Evolutionary conservation across 331 rosid genomes (phyloP).

Genomic region (Pyracantha coccinea): DNA sequence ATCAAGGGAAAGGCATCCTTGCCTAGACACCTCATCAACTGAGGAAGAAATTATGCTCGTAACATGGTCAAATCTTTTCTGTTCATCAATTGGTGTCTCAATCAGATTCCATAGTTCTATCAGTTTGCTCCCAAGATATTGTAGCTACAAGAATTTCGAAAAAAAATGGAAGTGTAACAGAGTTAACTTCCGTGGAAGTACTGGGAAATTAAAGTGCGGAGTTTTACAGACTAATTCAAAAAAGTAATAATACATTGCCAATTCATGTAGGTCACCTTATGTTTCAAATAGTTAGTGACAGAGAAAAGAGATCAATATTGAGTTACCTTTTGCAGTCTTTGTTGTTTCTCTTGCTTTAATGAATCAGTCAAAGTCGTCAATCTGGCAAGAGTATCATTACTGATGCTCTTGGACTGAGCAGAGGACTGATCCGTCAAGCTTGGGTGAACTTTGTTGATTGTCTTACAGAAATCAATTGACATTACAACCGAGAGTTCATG

Average conservation of each 20-base stretch:
- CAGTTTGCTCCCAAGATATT: constrained; percentile 48
- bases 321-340: constrained; percentile 72
- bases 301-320: background rate
- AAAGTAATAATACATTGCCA: background rate
- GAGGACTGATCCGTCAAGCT: constrained; percentile 49
- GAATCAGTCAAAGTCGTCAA: constrained; percentile 55
- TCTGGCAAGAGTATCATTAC: constrained; percentile 81
- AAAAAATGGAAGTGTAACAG: background rate
- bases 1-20: constrained; percentile 62
- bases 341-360: constrained; percentile 62
- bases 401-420: constrained; percentile 46
- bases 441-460: constrained; percentile 57
- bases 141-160: constrained; percentile 29
- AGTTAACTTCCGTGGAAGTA: background rate
- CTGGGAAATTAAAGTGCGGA: background rate
- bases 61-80: constrained; percentile 50
- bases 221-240: background rate
- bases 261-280: background rate
- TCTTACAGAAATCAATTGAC: constrained; percentile 57
- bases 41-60: constrained; percentile 50
- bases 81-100: constrained; percentile 58
- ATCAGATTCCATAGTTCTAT: constrained; percentile 75
- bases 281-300: background rate
- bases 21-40: constrained; percentile 53
- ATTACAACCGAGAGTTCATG: constrained; percentile 58